A percentile compares a stretch with the other conserved stretches of the same genome.
Evolutionary conservation across 2,329 filamentous ascomycete genomes (phyloP).

Genomic region (Metarhizium robertsii): DNA sequence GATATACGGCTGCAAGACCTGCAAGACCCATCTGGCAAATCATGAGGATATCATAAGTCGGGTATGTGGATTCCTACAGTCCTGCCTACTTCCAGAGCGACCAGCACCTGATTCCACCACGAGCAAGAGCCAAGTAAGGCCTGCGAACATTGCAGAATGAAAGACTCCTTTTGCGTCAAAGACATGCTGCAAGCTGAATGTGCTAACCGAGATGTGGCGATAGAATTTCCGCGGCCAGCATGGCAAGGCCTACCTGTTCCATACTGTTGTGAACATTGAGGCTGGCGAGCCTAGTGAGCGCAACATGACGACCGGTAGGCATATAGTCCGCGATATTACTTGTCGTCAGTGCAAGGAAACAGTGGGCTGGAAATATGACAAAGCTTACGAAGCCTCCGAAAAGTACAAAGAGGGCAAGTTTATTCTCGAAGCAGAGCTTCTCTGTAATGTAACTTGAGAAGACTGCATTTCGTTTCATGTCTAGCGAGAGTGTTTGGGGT

Average conservation of each 20-base stretch:
- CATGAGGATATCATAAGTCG: slow-evolving; percentile 93
- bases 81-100: not conserved
- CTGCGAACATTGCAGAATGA: not conserved
- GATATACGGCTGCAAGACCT: slow-evolving; percentile 88
- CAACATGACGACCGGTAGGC: slow-evolving; percentile 94
- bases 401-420: slow-evolving; percentile 99
- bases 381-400: slow-evolving; percentile 82
- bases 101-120: not conserved
- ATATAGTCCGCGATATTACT: slow-evolving; percentile 86
- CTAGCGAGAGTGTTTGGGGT: not conserved
- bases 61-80: slow-evolving; percentile 42
- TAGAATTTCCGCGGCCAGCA: slow-evolving; percentile 98
- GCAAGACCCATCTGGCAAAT: slow-evolving; percentile 92
- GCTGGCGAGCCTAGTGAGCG: slow-evolving; percentile 80
- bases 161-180: not conserved
- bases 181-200: not conserved
- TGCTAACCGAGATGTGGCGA: not conserved
- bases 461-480: not conserved
- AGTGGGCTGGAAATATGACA: slow-evolving; percentile 99
- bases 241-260: slow-evolving; percentile 96
- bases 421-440: slow-evolving; percentile 84
- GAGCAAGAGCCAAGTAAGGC: not conserved
- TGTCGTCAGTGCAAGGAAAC: slow-evolving; percentile 87
- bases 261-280: slow-evolving; percentile 84
- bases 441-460: slow-evolving; percentile 61